phyloP scores from a whole-genome alignment of 345 rosid genomes.

The Aegle marmelos region DNA sequence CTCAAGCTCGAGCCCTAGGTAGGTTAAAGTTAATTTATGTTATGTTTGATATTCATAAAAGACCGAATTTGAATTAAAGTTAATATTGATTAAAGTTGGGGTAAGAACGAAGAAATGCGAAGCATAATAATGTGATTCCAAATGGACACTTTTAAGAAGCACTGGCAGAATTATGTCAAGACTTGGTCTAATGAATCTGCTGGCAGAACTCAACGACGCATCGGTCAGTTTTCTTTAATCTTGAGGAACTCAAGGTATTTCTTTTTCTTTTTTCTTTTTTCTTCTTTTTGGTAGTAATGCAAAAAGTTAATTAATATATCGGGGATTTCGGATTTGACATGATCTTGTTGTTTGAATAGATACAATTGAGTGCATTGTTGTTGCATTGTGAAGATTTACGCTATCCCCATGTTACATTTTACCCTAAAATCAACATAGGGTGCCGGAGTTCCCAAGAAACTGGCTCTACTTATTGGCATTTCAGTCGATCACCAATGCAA shows the following conservation, averaged over 20 bases:
- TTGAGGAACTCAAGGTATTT: constrained; percentile 85
- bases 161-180: constrained; percentile 82
- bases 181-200: constrained; percentile 93
- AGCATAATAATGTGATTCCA: constrained; percentile 80
- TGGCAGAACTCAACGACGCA: constrained; percentile 58
- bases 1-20: no score
- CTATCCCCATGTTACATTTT: no score
- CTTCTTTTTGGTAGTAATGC: no score
- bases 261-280: neutral
- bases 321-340: no score
- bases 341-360: no score
- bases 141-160: constrained; percentile 77
- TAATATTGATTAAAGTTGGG: no score
- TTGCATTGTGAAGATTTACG: no score
- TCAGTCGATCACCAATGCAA: constrained; percentile 77
- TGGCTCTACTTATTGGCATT: constrained; percentile 76
- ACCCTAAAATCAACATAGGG: constrained; percentile 31
- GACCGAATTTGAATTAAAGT: no score
- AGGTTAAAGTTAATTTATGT: no score
- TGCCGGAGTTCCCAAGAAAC: constrained; percentile 80
- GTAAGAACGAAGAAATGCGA: constrained; percentile 1
- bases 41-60: no score
- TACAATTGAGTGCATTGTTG: no score
- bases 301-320: no score
- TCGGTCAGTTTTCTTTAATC: constrained; percentile 54